Conservation (phyloP, 2,329 filamentous ascomycete species). For the Talaromyces marneffei region DNA sequence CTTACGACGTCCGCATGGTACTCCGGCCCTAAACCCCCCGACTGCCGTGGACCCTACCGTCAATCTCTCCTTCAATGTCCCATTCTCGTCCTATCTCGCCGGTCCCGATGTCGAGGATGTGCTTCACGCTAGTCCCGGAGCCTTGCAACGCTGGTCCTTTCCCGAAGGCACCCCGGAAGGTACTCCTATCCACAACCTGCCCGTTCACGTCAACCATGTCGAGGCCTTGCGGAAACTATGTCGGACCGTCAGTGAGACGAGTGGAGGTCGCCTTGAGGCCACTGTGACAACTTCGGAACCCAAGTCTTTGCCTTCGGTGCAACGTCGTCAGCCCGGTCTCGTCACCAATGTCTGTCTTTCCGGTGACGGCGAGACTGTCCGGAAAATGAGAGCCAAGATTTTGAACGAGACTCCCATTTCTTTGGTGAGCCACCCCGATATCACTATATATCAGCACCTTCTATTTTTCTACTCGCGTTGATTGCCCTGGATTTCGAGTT, state of each 20-base stretch:
- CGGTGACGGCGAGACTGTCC: constrained; percentile 78
- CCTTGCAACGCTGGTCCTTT: constrained; percentile 88
- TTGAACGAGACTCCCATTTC: constrained; percentile 88
- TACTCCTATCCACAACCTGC: constrained; percentile 78
- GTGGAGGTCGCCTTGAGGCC: constrained; percentile 69
- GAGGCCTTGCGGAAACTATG: constrained; percentile 73
- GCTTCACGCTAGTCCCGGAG: constrained; percentile 81
- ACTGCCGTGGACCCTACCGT: constrained; percentile 70
- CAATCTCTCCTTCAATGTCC: constrained; percentile 95
- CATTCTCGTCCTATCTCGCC: constrained; percentile 84
- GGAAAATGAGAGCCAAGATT: constrained; percentile 83
- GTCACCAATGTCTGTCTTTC: constrained; percentile 88
- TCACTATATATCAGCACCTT: background rate
- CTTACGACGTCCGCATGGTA: constrained; percentile 51
- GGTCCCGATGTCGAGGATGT: constrained; percentile 94
- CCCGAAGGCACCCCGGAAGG: constrained; percentile 79
- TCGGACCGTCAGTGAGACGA: constrained; percentile 67
- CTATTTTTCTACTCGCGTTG: constrained; percentile 15
- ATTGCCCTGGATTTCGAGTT: background rate
- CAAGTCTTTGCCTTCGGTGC: constrained; percentile 53
- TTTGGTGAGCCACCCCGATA: constrained; percentile 58
- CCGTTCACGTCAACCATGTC: constrained; percentile 85
- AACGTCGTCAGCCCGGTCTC: constrained; percentile 49
- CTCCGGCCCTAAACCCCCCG: constrained; percentile 56
- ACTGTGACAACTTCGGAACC: constrained; percentile 77